A percentile compares a stretch with the other conserved stretches of the same genome.
These are phyloP conservation scores for Pinus taeda DNA, from an alignment of 75 land plant genomes.

Conservation along the genomic window DNA sequence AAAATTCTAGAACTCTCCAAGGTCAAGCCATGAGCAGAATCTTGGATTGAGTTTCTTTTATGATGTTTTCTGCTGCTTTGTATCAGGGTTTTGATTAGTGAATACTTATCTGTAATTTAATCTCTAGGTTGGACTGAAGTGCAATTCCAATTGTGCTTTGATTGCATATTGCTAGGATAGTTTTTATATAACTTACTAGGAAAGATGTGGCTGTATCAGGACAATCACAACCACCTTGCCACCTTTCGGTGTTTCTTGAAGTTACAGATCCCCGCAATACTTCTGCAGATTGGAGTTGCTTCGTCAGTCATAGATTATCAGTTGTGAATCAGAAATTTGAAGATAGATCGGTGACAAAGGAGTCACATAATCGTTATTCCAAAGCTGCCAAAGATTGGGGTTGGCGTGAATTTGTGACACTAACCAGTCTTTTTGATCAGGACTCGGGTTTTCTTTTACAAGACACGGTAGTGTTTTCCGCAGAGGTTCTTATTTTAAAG, in stretches of 20 bases:
- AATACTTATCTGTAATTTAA: neutral
- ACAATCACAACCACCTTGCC: conserved; percentile 98
- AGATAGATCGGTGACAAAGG: conserved; percentile 92
- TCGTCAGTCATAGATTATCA: conserved; percentile 90
- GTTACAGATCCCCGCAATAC: conserved; percentile 87
- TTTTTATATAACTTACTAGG: neutral
- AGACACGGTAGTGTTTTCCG: conserved; percentile 90
- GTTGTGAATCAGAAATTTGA: conserved; percentile 92
- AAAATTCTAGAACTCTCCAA: neutral
- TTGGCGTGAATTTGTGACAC: conserved; percentile 98
- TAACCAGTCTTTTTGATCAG: conserved; percentile 95
- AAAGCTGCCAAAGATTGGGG: conserved; percentile 99
- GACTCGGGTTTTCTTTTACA: conserved; percentile 95
- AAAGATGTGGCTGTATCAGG: conserved; percentile 47
- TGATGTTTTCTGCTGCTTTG: neutral
- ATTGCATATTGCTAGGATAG: neutral
- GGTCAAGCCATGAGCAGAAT: neutral
- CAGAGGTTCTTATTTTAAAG: conserved; percentile 95
- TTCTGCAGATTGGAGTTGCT: conserved; percentile 93
- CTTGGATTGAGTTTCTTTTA: neutral
- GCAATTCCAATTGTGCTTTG: neutral
- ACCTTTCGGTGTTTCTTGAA: conserved; percentile 96
- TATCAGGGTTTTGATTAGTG: neutral
- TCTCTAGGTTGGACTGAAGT: neutral
- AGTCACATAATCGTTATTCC: conserved; percentile 94